Conservation (phyloP, 768 basidiomycete species). For the Lactarius evosmus region DNA sequence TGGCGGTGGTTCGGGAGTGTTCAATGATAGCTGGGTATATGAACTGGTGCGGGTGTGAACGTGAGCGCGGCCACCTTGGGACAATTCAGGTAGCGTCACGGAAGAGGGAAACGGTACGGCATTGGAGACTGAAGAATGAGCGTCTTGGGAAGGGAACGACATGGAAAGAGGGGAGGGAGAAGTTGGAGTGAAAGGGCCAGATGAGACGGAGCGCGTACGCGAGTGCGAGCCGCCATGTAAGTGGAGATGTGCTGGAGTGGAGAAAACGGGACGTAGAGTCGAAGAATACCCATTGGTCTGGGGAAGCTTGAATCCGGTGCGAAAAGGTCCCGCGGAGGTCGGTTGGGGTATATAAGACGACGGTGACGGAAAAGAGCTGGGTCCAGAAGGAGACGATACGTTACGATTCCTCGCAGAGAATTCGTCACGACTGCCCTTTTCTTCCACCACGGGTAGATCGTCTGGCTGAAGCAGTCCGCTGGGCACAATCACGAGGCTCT, state of each 20-base stretch:
- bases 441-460: constrained; percentile 2
- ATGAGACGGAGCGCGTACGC: constrained; percentile 50
- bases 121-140: constrained; percentile 24
- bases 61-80: constrained; percentile 2
- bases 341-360: constrained; percentile 32
- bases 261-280: constrained; percentile 34
- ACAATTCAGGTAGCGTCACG: constrained; percentile 14
- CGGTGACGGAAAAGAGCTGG: constrained; percentile 24
- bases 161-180: constrained; percentile 51
- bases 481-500: constrained; percentile 25
- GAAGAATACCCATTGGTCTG: constrained; percentile 36
- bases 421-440: background rate
- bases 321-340: constrained; percentile 27
- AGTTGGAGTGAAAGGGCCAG: constrained; percentile 45
- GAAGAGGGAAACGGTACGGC: constrained; percentile 11
- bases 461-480: constrained; percentile 23
- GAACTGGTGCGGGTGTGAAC: constrained; percentile 19
- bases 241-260: constrained; percentile 30
- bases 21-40: constrained; percentile 19
- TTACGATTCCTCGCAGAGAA: constrained; percentile 23
- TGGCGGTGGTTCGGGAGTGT: constrained; percentile 15
- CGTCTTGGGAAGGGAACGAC: constrained; percentile 37
- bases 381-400: constrained; percentile 25
- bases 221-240: constrained; percentile 34
- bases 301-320: constrained; percentile 40